Base-by-base conservation (phyloP, 352 stramenopile species). In the Globisporangium parvum region DNA sequence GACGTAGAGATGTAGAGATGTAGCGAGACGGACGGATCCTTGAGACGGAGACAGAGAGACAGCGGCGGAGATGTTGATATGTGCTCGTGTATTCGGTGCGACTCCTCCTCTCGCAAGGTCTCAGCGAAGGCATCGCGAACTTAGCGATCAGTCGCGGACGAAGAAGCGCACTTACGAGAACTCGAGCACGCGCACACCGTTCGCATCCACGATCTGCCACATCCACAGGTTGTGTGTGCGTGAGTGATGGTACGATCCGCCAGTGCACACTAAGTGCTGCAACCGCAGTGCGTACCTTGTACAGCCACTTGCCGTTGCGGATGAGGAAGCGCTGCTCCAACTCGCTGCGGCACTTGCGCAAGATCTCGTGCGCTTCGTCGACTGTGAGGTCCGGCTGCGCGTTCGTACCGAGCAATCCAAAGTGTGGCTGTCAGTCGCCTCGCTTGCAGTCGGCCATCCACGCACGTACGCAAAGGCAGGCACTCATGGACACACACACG, bases 311-410 rank as follows among this genome's bases (percentile, higher is more conserved):
- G 60, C 84, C 84, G 52, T 90, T 91, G 75, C 82, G 81, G 57
- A 95, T 81, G 54, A 95, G 75, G 71, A 95, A 93, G 51, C 85
- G 84, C 71, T 70, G 73, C 56, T 92, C 81, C 23, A 95, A 65
- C 54, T 95, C 85, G 53, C 71, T 69, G 57, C 84, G 74, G 69
- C 85, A 95, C 52, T 82, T 87, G 62, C 88, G 77, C 45, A 95
- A 58, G 35, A 94, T 84, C 20, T 64, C 63, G 39, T 72, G 80
- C 15, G 84, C 85, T 54, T 93, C 67, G 28, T 91, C 81, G 46
- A 95, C 62, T 44, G 79, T 75, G 52, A 95, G 70, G 53, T 93
- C 77, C n/a, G 79, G 81, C 79, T 81, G 33, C 20, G 17, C 6
- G 35, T 20, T 45, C 15, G 39, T 21, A 8, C 15, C 6, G 18